Evolutionary conservation across 345 rosid species (phyloP), one percentile per base, ranked within the genome.

Genomic region (Diplotaxis tenuifolia): DNA sequence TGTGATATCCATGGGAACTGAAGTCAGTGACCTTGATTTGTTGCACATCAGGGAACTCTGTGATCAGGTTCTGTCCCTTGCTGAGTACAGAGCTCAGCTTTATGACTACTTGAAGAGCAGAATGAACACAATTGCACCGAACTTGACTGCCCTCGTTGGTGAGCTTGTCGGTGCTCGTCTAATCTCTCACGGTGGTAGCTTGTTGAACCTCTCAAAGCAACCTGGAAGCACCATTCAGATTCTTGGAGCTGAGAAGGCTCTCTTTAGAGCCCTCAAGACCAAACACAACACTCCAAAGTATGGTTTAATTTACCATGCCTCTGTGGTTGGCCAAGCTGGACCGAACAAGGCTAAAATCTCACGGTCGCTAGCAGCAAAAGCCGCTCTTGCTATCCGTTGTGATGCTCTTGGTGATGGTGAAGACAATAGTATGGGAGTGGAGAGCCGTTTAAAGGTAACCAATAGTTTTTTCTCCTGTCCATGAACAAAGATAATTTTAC

Each of bases 141-240:
- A 90, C 77, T 90, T 95, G 83, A 90, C 99, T 71, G 89, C 90
- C 40, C 86, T 95, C 6, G 99, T 95, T 0, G 99, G 99, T 5
- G 98, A 95, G 83, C 96, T 95, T 62, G 99, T 92, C 1, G 98
- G 99, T 55, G 98, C 96, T 71, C 96, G 96, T 6, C 85, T 95
- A 8, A 92, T 95, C 22, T 96, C 98, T 15, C 98, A 92, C 61
- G 99, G 96, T 0, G 98, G 97, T 58, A 90, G 98, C 81, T 85
- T 92, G 78, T 47, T 90, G 78, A 95, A 92, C 82, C 96, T 95
- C 21, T 84, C 96, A 8, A 95, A 92, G 86, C 96, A 88, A 76
- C 98, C 98, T 45, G 97, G 99, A 12, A 92, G 98, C 82, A 90
- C 92, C 0, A 78, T 91, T 78, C 98, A 91, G 87, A 88, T 91